Base-by-base conservation (phyloP, 1,139 yeast genomes). In the Taphrina pruni region DNA sequence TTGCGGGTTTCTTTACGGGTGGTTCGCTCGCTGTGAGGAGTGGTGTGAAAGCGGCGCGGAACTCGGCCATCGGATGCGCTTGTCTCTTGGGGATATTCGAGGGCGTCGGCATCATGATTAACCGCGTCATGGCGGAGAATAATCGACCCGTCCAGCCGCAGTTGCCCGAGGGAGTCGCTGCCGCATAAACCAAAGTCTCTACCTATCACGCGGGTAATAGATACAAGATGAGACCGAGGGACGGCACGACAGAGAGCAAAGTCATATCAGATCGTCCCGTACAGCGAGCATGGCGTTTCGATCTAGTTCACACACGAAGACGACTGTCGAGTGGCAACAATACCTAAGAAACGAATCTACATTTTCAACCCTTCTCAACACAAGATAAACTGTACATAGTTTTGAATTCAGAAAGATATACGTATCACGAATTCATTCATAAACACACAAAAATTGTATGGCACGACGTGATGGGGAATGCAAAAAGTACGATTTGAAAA, bases 1-100 rank as follows among this genome's bases (percentile, higher is more conserved):
- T 94, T 78, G 98, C 99, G 46, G 99, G 99, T 70, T 93, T 95
- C 79, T 91, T 91, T 83, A 93, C 97, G 65, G 99, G 99, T 84
- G 99, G 99, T 75, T 88, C 97, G 17, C 84, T 94, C 75, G 99
- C 99, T 72, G 87, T 95, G 75, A 90, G 99, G 86, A 98, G 99
- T 75, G 99, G 99, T 68, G 91, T 97, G 94, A 90, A 87, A 82
- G 97, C 93, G 79, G 90, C 97, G 69, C 85, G 98, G 81, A 94
- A 93, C 80, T 89, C 96, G 71, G 98, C 99, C 75, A 92, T 95
- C 75, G 90, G 97, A 48, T 94, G 99, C 87, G 98, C 97, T 46
- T 90, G 97, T 84, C 87, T 94, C 75, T 84, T 94, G 77, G 99
- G 97, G 76, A 96, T 92, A 66, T 89, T 94, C 75, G 99, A 94